These are phyloP conservation scores for Tolypocladium inflatum DNA, from an alignment of 2,329 filamentous ascomycete species.

Conservation along the genomic window DNA sequence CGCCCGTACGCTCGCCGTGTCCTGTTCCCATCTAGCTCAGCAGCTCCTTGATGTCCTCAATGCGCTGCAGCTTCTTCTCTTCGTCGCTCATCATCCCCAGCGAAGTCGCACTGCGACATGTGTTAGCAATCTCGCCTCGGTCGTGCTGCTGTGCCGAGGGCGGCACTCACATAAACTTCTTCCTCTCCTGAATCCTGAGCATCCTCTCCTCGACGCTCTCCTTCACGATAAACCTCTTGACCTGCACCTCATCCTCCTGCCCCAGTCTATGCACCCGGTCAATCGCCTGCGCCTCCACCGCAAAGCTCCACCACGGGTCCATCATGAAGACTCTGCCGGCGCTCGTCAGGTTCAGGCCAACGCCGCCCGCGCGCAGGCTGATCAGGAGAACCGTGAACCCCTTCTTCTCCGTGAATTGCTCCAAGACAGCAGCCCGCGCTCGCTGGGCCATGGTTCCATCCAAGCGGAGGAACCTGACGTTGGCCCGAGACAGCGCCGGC, in stretches of 20 bases:
- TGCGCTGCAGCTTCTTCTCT: constrained; percentile 79
- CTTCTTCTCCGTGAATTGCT: constrained; percentile 52
- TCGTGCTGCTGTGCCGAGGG: neutral
- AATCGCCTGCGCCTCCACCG: constrained; percentile 92
- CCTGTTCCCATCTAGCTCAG: constrained; percentile 43
- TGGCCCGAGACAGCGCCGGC: constrained; percentile 61
- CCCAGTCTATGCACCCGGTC: constrained; percentile 97
- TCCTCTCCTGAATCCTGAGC: constrained; percentile 85
- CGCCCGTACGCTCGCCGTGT: neutral
- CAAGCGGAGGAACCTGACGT: constrained; percentile 75
- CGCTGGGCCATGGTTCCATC: constrained; percentile 89
- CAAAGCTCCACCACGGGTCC: constrained; percentile 99
- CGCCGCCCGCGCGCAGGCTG: constrained; percentile 80
- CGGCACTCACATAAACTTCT: constrained; percentile 79
- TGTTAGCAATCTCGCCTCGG: constrained; percentile 6
- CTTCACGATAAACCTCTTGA: constrained; percentile 81
- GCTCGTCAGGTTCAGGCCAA: constrained; percentile 84
- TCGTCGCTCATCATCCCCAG: constrained; percentile 93
- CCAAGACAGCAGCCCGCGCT: constrained; percentile 66
- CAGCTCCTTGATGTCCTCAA: constrained; percentile 90
- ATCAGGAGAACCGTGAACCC: constrained; percentile 71
- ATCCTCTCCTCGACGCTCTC: constrained; percentile 93
- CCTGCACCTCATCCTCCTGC: constrained; percentile 75
- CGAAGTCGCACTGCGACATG: constrained; percentile 63
- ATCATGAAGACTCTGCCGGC: constrained; percentile 95